Evolutionary conservation across 106 monocot species (phyloP).

Genomic region (Dendrobium chrysotoxum): DNA sequence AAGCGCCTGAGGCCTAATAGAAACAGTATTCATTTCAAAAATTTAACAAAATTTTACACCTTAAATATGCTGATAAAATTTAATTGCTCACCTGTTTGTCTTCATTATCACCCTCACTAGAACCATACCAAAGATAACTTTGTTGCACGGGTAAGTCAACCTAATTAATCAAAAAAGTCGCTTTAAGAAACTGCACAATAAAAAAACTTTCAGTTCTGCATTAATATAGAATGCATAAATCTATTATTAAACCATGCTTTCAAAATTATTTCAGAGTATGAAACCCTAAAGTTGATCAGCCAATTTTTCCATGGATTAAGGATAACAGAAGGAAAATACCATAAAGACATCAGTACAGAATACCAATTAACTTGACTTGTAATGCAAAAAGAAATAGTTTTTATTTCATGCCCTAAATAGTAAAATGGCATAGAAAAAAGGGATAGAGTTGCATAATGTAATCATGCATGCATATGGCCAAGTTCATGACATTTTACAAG

Average conservation of each 20-base stretch:
- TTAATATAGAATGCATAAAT: background rate
- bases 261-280: background rate
- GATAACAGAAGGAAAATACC: background rate
- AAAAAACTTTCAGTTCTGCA: background rate
- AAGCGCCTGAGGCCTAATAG: conserved; percentile 73
- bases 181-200: background rate
- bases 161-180: conserved; percentile 20
- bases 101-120: conserved; percentile 39
- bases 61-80: background rate
- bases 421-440: background rate
- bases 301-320: background rate
- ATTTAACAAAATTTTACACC: background rate
- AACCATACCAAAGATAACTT: conserved; percentile 69
- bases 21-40: background rate
- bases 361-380: background rate
- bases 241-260: background rate
- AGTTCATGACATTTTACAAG: background rate
- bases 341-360: background rate
- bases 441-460: background rate
- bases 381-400: background rate
- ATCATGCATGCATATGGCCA: background rate
- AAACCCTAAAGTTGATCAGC: background rate
- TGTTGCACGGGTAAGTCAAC: conserved; percentile 64
- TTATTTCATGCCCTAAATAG: background rate
- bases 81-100: conserved; percentile 43